A percentile compares a stretch with the other conserved stretches of the same genome.
These are phyloP conservation scores for Physcia stellaris DNA, from an alignment of 495 filamentous ascomycete species.

Conservation along the genomic window DNA sequence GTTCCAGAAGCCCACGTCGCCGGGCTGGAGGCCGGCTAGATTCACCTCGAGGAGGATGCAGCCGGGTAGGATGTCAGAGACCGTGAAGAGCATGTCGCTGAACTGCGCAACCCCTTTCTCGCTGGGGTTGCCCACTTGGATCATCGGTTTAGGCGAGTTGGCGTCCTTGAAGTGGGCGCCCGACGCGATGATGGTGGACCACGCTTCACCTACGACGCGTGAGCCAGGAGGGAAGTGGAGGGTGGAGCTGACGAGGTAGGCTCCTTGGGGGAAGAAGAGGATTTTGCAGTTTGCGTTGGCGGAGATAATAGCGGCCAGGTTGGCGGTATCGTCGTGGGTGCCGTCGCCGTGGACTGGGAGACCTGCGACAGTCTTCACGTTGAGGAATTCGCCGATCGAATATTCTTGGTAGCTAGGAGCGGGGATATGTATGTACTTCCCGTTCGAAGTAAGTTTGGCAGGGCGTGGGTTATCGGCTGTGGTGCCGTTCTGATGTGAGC, in stretches of 20 bases:
- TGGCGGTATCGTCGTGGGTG: conserved; percentile 27
- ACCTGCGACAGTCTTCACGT: conserved; percentile 32
- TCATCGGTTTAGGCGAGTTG: conserved; percentile 37
- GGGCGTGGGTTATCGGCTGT: conserved; percentile 25
- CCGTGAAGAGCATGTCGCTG: conserved; percentile 41
- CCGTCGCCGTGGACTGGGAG: conserved; percentile 25
- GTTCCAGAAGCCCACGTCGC: conserved; percentile 46
- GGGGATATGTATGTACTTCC: conserved; percentile 36
- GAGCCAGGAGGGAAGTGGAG: conserved; percentile 39
- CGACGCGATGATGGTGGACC: conserved; percentile 28
- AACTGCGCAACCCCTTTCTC: conserved; percentile 45
- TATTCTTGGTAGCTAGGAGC: conserved; percentile 40
- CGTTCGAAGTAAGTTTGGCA: conserved; percentile 24
- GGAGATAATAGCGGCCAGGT: conserved; percentile 37
- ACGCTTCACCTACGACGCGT: conserved; percentile 42
- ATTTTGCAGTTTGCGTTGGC: conserved; percentile 35
- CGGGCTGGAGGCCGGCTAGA: conserved; percentile 32
- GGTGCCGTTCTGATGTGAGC: conserved; percentile 21
- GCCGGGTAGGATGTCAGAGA: conserved; percentile 36
- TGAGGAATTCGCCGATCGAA: conserved; percentile 27
- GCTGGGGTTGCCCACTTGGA: conserved; percentile 41
- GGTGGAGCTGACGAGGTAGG: conserved; percentile 45
- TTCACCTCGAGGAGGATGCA: conserved; percentile 38
- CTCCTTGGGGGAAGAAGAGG: conserved; percentile 46
- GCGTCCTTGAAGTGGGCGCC: conserved; percentile 40